These are phyloP conservation scores for Phytophthora rubi DNA, from an alignment of 352 stramenopile genomes.

Conservation along the genomic window DNA sequence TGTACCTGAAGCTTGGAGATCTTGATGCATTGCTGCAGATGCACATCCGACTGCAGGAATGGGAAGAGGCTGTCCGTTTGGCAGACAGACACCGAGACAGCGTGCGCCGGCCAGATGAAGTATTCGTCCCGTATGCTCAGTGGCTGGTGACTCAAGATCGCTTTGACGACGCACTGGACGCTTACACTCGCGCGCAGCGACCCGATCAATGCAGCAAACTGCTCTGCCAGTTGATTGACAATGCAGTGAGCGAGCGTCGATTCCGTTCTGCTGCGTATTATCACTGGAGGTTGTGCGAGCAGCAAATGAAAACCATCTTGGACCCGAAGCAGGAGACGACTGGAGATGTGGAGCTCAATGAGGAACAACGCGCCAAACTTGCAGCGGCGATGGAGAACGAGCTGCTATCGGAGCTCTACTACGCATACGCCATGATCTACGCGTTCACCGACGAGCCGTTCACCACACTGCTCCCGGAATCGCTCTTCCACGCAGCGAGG, in stretches of 20 bases:
- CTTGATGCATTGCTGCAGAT: slow-evolving; percentile 89
- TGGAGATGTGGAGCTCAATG: slow-evolving; percentile 27
- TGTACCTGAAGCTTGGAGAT: slow-evolving; percentile 86
- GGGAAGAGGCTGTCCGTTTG: slow-evolving; percentile 92
- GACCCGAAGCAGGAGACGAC: slow-evolving; percentile 9
- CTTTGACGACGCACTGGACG: slow-evolving; percentile 93
- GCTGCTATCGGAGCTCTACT: slow-evolving; percentile 91
- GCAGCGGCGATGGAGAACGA: slow-evolving; percentile 68
- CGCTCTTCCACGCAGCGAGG: slow-evolving; percentile 92
- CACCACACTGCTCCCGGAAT: slow-evolving; percentile 90
- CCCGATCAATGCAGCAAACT: slow-evolving; percentile 86
- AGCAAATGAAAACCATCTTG: slow-evolving; percentile 63
- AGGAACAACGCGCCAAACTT: slow-evolving; percentile 38
- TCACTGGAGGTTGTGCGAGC: slow-evolving; percentile 91
- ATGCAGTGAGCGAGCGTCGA: slow-evolving; percentile 84
- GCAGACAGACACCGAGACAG: slow-evolving; percentile 82
- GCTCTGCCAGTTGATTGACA: slow-evolving; percentile 90
- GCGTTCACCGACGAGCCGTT: slow-evolving; percentile 95
- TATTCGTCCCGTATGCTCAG: slow-evolving; percentile 94
- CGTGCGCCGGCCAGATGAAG: slow-evolving; percentile 84
- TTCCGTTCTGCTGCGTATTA: slow-evolving; percentile 94
- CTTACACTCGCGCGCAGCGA: slow-evolving; percentile 84
- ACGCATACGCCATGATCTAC: slow-evolving; percentile 93
- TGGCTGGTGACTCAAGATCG: slow-evolving; percentile 92
- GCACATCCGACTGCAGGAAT: slow-evolving; percentile 91